Conservation (phyloP, 768 basidiomycete species). For the Boletales sp. region DNA sequence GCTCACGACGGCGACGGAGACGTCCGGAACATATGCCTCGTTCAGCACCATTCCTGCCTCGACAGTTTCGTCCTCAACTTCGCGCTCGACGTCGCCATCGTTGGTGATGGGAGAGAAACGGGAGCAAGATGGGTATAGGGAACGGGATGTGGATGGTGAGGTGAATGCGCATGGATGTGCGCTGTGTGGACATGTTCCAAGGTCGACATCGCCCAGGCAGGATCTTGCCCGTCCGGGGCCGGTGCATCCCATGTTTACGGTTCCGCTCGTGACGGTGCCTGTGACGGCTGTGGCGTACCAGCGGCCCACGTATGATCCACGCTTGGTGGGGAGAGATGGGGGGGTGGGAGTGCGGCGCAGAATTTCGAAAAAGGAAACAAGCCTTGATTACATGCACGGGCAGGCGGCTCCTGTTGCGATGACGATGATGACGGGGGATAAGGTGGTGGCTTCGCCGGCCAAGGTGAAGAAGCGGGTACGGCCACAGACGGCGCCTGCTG, state of each 20-base stretch:
- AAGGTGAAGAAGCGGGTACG: constrained; percentile 12
- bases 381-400: neutral
- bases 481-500: constrained; percentile 25
- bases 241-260: constrained; percentile 29
- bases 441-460: neutral
- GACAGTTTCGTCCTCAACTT: constrained; percentile 8
- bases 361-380: neutral
- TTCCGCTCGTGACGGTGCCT: constrained; percentile 26
- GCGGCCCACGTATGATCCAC: neutral
- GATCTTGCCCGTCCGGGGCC: neutral
- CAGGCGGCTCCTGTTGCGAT: no score
- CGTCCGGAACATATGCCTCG: constrained; percentile 19
- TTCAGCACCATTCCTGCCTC: constrained; percentile 20
- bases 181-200: constrained; percentile 17
- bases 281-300: neutral
- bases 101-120: neutral
- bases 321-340: neutral
- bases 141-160: neutral
- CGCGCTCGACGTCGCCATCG: constrained; percentile 16
- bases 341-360: neutral
- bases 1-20: constrained; percentile 19
- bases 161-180: constrained; percentile 6
- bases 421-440: neutral
- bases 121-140: neutral
- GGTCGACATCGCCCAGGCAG: neutral